These are phyloP conservation scores for Tilletia indica DNA, from an alignment of 1,284 basidiomycete genomes.

Conservation along the genomic window DNA sequence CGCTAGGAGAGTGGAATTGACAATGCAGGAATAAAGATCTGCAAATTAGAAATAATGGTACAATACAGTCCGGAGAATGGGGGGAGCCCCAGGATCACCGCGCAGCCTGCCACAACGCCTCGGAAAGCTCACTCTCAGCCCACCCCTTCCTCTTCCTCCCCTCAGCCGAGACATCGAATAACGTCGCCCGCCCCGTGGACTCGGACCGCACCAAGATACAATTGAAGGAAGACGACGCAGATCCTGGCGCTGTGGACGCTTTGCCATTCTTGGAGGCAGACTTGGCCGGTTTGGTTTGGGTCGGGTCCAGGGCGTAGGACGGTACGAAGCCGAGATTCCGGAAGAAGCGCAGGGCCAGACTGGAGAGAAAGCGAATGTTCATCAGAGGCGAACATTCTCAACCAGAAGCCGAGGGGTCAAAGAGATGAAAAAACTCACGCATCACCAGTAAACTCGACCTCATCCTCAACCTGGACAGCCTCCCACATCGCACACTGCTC, in stretches of 20 bases:
- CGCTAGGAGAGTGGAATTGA: no score
- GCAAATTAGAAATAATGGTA: no score
- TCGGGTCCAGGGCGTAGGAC: neutral
- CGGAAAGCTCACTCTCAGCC: neutral
- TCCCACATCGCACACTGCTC: constrained; percentile 7
- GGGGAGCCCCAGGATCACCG: neutral
- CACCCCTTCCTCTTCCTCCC: neutral
- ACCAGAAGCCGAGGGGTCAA: neutral
- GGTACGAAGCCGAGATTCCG: constrained; percentile 10
- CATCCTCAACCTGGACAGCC: neutral
- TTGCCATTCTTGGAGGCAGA: neutral
- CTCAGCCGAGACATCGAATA: constrained; percentile 4
- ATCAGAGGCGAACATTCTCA: neutral
- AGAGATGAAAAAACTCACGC: neutral
- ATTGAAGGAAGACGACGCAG: neutral
- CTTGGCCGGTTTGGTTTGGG: neutral
- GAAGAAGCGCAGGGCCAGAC: constrained; percentile 12
- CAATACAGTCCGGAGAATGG: no score
- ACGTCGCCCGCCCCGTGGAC: neutral
- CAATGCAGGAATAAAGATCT: no score
- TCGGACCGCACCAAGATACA: constrained; percentile 1
- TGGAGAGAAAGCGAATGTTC: neutral
- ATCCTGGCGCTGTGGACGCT: neutral
- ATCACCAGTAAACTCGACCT: constrained; percentile 11
- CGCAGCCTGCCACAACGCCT: neutral